A percentile compares a stretch with the other conserved stretches of the same genome.
Conservation (phyloP, 371 early-diverging fungal species). For the Apophysomyces ossiformis region DNA sequence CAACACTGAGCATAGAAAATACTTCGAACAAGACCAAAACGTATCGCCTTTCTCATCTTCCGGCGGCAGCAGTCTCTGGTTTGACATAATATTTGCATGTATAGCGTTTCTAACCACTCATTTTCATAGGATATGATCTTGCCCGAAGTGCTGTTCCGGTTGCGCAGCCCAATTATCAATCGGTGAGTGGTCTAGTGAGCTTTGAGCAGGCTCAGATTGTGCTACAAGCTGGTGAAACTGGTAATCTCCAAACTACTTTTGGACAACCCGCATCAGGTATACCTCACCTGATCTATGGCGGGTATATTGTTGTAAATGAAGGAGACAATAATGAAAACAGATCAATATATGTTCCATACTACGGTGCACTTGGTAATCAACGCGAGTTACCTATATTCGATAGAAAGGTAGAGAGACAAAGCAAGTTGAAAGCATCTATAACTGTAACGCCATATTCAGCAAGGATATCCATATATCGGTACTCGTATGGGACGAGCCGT, state of each 20-base stretch:
- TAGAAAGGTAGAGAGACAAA: conserved; percentile 17
- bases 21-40: conserved; percentile 1
- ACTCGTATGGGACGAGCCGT: conserved; percentile 5
- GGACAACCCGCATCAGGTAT: not conserved
- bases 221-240: not conserved
- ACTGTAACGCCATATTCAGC: not conserved
- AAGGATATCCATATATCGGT: conserved; percentile 21
- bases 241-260: conserved; percentile 5
- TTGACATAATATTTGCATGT: not conserved
- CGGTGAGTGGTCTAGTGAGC: conserved; percentile 4
- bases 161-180: conserved; percentile 5
- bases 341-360: conserved; percentile 19
- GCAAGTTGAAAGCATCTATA: not conserved
- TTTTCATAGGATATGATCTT: conserved; percentile 20
- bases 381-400: conserved; percentile 24
- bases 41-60: conserved; percentile 16
- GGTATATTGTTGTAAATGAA: conserved; percentile 11
- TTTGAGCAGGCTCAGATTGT: conserved; percentile 9
- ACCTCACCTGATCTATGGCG: conserved; percentile 19
- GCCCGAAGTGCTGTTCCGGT: conserved; percentile 18
- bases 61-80: conserved; percentile 13
- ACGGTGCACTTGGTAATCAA: conserved; percentile 21
- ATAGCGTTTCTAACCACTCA: not conserved
- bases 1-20: conserved; percentile 18
- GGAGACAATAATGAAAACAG: not conserved